Evolutionary conservation across 257 asterid genomes (phyloP).

Genomic region (Hygrophila difformis): DNA sequence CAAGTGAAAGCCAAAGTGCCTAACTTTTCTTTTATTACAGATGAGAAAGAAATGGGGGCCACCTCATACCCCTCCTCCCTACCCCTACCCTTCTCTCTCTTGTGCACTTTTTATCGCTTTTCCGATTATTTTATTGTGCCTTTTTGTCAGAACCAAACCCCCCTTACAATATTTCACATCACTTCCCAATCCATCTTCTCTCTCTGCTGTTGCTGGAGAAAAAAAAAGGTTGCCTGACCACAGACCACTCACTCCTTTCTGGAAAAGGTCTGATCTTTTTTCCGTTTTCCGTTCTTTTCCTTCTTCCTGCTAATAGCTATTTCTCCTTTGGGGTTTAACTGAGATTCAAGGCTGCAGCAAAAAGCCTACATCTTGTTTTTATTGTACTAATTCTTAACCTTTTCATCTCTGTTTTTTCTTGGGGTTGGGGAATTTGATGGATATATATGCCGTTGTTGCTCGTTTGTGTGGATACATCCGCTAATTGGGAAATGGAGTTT

Average conservation of each 20-base stretch:
- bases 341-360: conserved; percentile 20
- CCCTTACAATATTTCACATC: conserved; percentile 8
- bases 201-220: conserved; percentile 14
- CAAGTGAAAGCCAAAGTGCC: conserved; percentile 23
- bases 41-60: conserved; percentile 37
- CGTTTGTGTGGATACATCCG: conserved; percentile 14
- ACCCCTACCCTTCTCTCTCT: conserved; percentile 22
- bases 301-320: no score
- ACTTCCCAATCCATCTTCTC: conserved; percentile 17
- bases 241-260: no score
- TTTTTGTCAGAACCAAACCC: conserved; percentile 20
- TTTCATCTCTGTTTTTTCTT: no score
- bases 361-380: conserved; percentile 13
- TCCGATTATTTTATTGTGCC: conserved; percentile 19
- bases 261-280: conserved; percentile 22
- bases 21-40: conserved; percentile 15
- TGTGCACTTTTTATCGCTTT: conserved; percentile 36
- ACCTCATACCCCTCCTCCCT: conserved; percentile 22
- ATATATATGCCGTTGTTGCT: no score
- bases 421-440: no score
- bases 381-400: conserved; percentile 1
- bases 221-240: conserved; percentile 9
- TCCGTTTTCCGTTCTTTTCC: conserved; percentile 1
- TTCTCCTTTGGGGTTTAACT: conserved; percentile 11
- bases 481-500: conserved; percentile 16